These are phyloP conservation scores for Murraya paniculata DNA, from an alignment of 345 rosid species.

Conservation along the genomic window DNA sequence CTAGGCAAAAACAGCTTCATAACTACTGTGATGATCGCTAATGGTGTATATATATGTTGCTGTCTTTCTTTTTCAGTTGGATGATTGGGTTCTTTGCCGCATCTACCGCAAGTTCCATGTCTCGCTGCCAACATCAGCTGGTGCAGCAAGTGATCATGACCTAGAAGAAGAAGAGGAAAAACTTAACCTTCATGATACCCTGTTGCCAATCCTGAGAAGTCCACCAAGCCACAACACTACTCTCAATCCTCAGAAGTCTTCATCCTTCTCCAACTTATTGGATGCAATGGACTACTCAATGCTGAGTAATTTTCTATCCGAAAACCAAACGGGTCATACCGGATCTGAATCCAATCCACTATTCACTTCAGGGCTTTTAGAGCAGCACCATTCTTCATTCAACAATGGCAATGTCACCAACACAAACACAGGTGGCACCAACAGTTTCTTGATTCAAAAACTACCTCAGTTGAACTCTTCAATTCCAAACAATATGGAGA, in stretches of 20 bases:
- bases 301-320: constrained; percentile 52
- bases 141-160: constrained; percentile 51
- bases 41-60: neutral
- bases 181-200: constrained; percentile 27
- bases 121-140: constrained; percentile 38
- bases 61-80: constrained; percentile 49
- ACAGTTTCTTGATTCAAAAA: constrained; percentile 45
- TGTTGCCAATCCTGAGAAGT: constrained; percentile 28
- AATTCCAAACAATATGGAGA: constrained; percentile 23
- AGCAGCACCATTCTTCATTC: constrained; percentile 19
- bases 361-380: constrained; percentile 10
- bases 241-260: constrained; percentile 62
- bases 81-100: constrained; percentile 99
- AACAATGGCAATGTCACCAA: constrained; percentile 21
- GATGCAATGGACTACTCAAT: constrained; percentile 74
- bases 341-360: constrained; percentile 37
- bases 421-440: constrained; percentile 10
- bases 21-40: no score
- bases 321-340: constrained; percentile 33
- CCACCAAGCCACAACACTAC: constrained; percentile 27
- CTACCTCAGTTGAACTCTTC: constrained; percentile 48
- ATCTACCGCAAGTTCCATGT: constrained; percentile 78
- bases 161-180: constrained; percentile 62
- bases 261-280: constrained; percentile 70
- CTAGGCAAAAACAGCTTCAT: neutral